Base-by-base conservation (phyloP, 2,329 filamentous ascomycete species). In the Aspergillus melleus region DNA sequence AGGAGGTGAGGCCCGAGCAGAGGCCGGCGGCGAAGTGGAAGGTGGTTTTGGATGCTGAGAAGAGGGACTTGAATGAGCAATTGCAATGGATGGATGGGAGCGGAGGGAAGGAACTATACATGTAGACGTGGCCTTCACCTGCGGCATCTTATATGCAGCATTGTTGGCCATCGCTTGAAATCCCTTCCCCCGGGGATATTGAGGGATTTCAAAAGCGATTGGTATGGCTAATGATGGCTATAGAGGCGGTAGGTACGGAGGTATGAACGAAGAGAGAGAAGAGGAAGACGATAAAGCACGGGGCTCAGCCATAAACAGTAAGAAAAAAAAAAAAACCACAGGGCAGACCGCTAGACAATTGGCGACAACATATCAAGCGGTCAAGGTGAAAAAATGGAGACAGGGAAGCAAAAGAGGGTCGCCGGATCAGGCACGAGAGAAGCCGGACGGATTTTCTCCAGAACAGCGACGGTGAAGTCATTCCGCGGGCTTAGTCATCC, bases 11-110 rank as follows among this genome's bases (percentile, higher is more conserved):
- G 69, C 95, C 95, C 8, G 93, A 97, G 70, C 87, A 86, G 58
- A 98, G 86, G 64, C 95, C 95, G 64, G 93, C 94, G 66, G 89
- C 78, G 76, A 98, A 96, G 79, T 98, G 95, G 75, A 91, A 92
- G 66, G 86, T 72, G 6, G 78, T 76, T 70, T 78, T 77, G 22
- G 75, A 77, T 52, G 74, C 76, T 78, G 49, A 42, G 36, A 9
- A 29, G 29, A 22, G 14, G 46, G 19, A 20, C 10, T 50, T n/a
- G 22, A 11, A 29, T 49, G 11, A 47, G 51, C n/a, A 22, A 39
- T 47, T 50, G 26, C 26, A 29, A 29, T 29, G 26, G 26, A 9
- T 29, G 32, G 36, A 8, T 19, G 5, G 36, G 36, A n/a, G 16
- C 16, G 36, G 36, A 42, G 14, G 16, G 36, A 39, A 29, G 53